Evolutionary conservation across 2,329 filamentous ascomycete genomes (phyloP), one percentile per base, ranked within the genome.

Genomic region (Acrocalymma vagum): DNA sequence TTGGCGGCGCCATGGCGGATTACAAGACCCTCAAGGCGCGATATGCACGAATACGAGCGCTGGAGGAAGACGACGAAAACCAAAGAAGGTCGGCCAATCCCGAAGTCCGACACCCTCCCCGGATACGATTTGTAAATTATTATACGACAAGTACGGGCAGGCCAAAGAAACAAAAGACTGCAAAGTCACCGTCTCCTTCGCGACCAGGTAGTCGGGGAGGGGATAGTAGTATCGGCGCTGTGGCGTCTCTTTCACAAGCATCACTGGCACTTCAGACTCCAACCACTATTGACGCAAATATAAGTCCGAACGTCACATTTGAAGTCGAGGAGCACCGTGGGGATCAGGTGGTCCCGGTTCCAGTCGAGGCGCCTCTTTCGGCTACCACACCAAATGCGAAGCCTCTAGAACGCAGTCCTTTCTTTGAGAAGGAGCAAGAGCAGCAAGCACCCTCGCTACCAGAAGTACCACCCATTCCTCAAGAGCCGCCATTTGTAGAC

Each of bases 61-160:
- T 95, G 8, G 90, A 95, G 62, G 85, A 88, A 59, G 80, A 88
- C 41, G 83, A 86, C 10, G 72, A 76, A 27, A 62, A 53, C 28
- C 67, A 36, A 40, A 54, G 60, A 44, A 63, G 39, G 51, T 61
- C 52, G 22, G 62, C 44, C 24, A 61, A 60, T 54, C 64, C 51
- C n/a, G 57, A 45, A 15, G 50, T 53, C 34, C 55, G 35, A 30
- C 60, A 47, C 50, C 72, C 73, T 2, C 72, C 75, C 3, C 77
- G 86, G 36, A 81, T 94, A 9, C 80, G 90, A 11, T 96, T 96
- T 58, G 78, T 90, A 42, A 96, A 96, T 63, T 96, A 95, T 65
- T 96, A 93, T 63, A 95, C 91, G 1, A 81, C 88, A n/a, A 91
- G 88, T 52, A 86, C 87, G 8, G 91, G 91, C 3, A 78, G 83